phyloP scores from a whole-genome alignment of 75 land plant species.

The Larix kaempferi region DNA sequence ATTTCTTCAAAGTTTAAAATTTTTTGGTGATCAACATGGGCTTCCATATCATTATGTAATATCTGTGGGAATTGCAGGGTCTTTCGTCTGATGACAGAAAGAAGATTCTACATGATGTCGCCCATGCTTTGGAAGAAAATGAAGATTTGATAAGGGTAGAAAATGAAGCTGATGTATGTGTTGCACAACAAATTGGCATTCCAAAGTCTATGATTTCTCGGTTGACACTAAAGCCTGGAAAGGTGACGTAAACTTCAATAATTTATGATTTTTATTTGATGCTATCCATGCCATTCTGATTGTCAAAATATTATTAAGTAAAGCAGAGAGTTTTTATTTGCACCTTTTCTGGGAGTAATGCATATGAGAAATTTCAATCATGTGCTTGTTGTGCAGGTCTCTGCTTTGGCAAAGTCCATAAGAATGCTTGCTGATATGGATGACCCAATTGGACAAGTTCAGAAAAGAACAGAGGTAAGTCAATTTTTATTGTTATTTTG shows the following conservation, averaged over 20 bases:
- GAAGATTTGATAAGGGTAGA: constrained; percentile 60
- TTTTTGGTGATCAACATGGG: not conserved
- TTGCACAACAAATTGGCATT: constrained; percentile 71
- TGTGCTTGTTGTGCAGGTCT: constrained; percentile 35
- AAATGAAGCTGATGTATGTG: constrained; percentile 80
- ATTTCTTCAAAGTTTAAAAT: not conserved
- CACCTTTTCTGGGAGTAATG: not conserved
- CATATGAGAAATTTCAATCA: not conserved
- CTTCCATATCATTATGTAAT: not conserved
- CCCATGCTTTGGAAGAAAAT: constrained; percentile 81
- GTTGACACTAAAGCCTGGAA: constrained; percentile 74
- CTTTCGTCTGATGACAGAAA: constrained; percentile 65
- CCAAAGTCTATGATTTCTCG: constrained; percentile 72
- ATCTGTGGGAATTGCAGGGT: constrained; percentile 31
- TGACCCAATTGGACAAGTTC: constrained; percentile 84
- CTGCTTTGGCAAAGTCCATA: constrained; percentile 73
- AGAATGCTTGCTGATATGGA: constrained; percentile 88
- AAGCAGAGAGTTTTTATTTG: not conserved
- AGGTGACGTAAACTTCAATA: constrained; percentile 33
- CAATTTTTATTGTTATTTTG: not conserved
- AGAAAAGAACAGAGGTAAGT: constrained; percentile 77
- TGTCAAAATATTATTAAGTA: not conserved
- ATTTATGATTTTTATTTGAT: not conserved
- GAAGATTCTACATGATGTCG: constrained; percentile 61
- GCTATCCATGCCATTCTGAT: not conserved